A percentile compares a stretch with the other conserved stretches of the same genome.
Conservation (phyloP, 768 basidiomycete genomes). For the Phaeotremella skinneri region DNA sequence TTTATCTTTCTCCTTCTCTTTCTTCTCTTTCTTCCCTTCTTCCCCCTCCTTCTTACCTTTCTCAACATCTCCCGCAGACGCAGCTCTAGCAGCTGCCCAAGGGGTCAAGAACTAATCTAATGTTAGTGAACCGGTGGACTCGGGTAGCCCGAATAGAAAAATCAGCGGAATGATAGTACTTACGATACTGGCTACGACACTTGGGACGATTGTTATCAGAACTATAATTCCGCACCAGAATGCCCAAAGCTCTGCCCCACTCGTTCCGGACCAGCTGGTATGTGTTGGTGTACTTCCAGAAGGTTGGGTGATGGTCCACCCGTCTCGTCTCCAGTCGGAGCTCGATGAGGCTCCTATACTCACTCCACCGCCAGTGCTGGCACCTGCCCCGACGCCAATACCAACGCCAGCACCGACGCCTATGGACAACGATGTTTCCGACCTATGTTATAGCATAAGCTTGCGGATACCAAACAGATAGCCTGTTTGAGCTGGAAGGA, state of each 20-base stretch:
- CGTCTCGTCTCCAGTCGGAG: background rate
- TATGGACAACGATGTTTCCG: background rate
- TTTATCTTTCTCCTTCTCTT: no score
- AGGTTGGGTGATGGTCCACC: background rate
- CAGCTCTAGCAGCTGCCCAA: slow-evolving; percentile 12
- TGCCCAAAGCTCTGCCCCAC: slow-evolving; percentile 15
- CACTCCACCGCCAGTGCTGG: no score
- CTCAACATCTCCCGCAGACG: slow-evolving; percentile 1
- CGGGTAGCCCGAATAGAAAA: background rate
- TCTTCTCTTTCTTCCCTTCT: no score
- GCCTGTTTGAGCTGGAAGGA: no score
- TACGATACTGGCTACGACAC: slow-evolving; percentile 20
- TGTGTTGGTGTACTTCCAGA: background rate
- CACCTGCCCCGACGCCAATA: background rate
- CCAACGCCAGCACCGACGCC: background rate
- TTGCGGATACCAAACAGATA: background rate
- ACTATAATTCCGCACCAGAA: slow-evolving; percentile 15
- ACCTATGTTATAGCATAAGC: background rate
- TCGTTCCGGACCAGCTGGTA: background rate
- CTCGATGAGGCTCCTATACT: no score
- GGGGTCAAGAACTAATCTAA: slow-evolving; percentile 14
- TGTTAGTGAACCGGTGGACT: no score
- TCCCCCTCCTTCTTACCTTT: slow-evolving; percentile 1
- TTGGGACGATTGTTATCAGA: slow-evolving; percentile 11
- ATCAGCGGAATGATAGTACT: slow-evolving; percentile 7